Conservation (phyloP, 352 stramenopile genomes). For the Globisporangium paroecandrum region DNA sequence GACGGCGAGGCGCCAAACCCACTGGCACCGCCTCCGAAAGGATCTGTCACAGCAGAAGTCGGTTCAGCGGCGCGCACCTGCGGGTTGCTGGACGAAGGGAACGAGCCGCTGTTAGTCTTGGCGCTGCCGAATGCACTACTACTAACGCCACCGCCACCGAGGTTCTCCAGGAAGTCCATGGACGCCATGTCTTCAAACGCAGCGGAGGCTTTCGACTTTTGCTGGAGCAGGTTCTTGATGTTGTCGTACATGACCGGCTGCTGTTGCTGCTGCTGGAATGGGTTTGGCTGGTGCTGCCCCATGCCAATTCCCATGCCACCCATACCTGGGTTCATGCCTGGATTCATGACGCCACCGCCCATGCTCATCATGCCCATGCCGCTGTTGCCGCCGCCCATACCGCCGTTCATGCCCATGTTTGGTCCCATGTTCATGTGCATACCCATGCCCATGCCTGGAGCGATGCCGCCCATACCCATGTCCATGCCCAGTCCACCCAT, state of each 20-base stretch:
- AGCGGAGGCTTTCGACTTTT: constrained; percentile 48
- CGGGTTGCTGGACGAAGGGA: constrained; percentile 17
- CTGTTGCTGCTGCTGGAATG: constrained; percentile 32
- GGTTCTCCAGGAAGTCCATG: constrained; percentile 65
- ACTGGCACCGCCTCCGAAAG: constrained; percentile 23
- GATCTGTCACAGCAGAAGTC: constrained; percentile 20
- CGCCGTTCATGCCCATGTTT: constrained; percentile 21
- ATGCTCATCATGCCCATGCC: constrained; percentile 25
- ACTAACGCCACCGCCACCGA: constrained; percentile 27
- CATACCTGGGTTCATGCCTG: constrained; percentile 24
- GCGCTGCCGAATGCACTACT: background rate
- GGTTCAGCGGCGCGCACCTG: constrained; percentile 21
- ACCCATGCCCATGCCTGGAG: constrained; percentile 16
- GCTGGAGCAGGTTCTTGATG: constrained; percentile 78
- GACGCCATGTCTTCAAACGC: constrained; percentile 44
- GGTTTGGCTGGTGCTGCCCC: constrained; percentile 28
- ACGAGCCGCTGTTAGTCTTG: constrained; percentile 33
- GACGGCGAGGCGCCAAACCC: constrained; percentile 10
- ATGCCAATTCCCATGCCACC: constrained; percentile 25
- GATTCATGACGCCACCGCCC: constrained; percentile 12
- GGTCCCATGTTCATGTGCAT: constrained; percentile 26
- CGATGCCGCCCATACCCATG: constrained; percentile 11
- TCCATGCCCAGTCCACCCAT: constrained; percentile 14
- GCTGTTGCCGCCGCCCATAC: constrained; percentile 19
- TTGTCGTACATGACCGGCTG: constrained; percentile 76